Evolutionary conservation across 768 basidiomycete species (phyloP).

Genomic region (Paxillus rubicundulus): DNA sequence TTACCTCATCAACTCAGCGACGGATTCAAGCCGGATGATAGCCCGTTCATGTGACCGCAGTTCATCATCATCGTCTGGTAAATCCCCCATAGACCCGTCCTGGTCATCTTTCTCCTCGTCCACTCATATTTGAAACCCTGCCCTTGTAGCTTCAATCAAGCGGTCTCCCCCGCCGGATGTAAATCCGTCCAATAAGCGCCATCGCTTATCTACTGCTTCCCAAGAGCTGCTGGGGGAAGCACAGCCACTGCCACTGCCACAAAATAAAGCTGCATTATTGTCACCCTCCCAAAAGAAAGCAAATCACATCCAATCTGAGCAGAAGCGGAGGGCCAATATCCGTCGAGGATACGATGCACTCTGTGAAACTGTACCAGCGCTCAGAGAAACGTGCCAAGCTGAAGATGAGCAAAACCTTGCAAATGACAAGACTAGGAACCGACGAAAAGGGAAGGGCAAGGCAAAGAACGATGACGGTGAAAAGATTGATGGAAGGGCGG

Average conservation of each 20-base stretch:
- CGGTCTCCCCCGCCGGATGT: constrained; percentile 25
- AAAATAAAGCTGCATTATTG: constrained; percentile 42
- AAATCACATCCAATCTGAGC: constrained; percentile 92
- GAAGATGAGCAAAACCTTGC: constrained; percentile 57
- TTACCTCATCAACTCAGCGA: constrained; percentile 8
- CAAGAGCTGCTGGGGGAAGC: constrained; percentile 11
- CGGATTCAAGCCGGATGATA: constrained; percentile 12
- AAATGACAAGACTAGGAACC: constrained; percentile 35
- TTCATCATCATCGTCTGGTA: constrained; percentile 29
- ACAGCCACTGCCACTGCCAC: constrained; percentile 4
- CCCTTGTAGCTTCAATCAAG: constrained; percentile 15
- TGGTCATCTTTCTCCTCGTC: constrained; percentile 14
- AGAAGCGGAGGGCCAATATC: constrained; percentile 91
- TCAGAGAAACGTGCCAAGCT: constrained; percentile 74
- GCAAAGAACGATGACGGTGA: constrained; percentile 46
- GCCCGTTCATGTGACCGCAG: constrained; percentile 11
- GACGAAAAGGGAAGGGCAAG: constrained; percentile 37
- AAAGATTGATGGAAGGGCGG: constrained; percentile 78
- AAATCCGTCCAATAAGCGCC: constrained; percentile 33
- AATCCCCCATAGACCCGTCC: constrained; percentile 22
- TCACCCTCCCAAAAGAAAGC: constrained; percentile 87
- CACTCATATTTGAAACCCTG: constrained; percentile 6
- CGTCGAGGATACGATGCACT: constrained; percentile 85
- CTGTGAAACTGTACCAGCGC: constrained; percentile 77
- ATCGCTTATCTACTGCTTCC: constrained; percentile 21